Base-by-base conservation (phyloP, 495 filamentous ascomycete genomes). In the Daldinia loculata region DNA sequence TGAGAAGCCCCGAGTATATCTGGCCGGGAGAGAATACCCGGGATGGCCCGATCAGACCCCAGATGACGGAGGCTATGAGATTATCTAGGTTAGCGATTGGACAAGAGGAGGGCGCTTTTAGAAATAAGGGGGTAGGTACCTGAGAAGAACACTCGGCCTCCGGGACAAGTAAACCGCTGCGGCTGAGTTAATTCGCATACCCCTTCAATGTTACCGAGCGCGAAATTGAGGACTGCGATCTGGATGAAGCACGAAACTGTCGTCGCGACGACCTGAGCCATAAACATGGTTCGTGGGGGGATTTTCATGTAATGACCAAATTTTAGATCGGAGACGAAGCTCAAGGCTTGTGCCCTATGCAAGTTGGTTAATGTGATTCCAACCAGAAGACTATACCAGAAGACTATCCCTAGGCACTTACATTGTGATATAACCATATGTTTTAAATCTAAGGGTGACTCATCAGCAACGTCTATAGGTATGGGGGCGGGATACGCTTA, bases 221-320 rank as follows among this genome's bases (percentile, higher is more conserved):
- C 88, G 63, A 88, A 90, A 61, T 91, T 90, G 4, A 89, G 86
- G 11, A 90, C 86, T 1, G 85, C 78, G 48, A 90, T 83, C 69
- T 92, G 89, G 43, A 92, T 86, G 61, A 93, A 83, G 66, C 88
- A 90, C 1, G 89, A 89, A 30, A 90, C 76, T 3, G 89, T 86
- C 0, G 88, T 90, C 26, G 89, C 88, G 7, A 91, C 81, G 0
- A 90, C 88, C 74, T 92, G 89, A 0, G 88, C 88, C 69, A 86
- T 80, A 77, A 93, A 93, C 75, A 92, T 84, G 0, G 86, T 89
- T 6, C 89, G 82, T 0, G 89, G 90, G 1, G 80, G 81, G n/a
- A 91, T 87, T 74, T 92, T 91, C 79, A 92, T 88, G 78, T 92
- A 93, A 74, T 92, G 89, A 7, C 88, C 90, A 61, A 85, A 82